phyloP scores from a whole-genome alignment of 2,329 filamentous ascomycete species.

The Colletotrichum spaethianum region DNA sequence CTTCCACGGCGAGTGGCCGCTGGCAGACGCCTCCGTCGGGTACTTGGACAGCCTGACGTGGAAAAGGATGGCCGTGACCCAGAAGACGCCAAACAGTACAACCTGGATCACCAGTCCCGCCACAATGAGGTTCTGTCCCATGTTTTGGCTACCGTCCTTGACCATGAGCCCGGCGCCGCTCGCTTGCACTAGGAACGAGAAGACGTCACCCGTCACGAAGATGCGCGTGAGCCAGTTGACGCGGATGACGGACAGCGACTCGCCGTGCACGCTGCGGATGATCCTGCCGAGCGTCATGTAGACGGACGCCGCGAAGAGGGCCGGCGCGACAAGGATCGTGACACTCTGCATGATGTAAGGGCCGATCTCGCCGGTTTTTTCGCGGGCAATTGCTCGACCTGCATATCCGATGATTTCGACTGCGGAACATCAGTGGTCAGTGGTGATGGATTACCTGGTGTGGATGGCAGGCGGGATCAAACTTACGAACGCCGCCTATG shows the following conservation, averaged over 20 bases:
- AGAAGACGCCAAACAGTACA: constrained; percentile 69
- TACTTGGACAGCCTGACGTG: constrained; percentile 53
- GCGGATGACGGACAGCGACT: constrained; percentile 51
- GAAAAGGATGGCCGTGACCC: constrained; percentile 63
- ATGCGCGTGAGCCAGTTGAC: constrained; percentile 63
- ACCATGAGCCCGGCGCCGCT: constrained; percentile 57
- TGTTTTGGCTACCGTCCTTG: constrained; percentile 45
- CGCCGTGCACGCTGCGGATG: constrained; percentile 55
- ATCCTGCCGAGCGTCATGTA: constrained; percentile 66
- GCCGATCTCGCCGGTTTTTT: constrained; percentile 49
- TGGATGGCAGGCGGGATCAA: no score
- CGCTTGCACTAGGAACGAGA: constrained; percentile 66
- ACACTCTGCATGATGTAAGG: constrained; percentile 60
- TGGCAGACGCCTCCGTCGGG: constrained; percentile 41
- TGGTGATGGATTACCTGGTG: neutral
- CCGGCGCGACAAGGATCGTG: constrained; percentile 62
- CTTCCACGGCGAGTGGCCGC: constrained; percentile 47
- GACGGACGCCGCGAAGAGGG: constrained; percentile 64
- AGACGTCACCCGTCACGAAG: constrained; percentile 68
- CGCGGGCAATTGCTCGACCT: constrained; percentile 49
- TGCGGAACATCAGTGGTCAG: constrained; percentile 40
- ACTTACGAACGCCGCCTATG: constrained; percentile 63
- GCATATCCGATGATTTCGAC: constrained; percentile 62
- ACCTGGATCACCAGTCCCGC: constrained; percentile 71
- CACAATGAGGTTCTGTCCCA: constrained; percentile 68